Evolutionary conservation across 2,329 filamentous ascomycete genomes (phyloP).

Genomic region (Sordariomycetes sp.): DNA sequence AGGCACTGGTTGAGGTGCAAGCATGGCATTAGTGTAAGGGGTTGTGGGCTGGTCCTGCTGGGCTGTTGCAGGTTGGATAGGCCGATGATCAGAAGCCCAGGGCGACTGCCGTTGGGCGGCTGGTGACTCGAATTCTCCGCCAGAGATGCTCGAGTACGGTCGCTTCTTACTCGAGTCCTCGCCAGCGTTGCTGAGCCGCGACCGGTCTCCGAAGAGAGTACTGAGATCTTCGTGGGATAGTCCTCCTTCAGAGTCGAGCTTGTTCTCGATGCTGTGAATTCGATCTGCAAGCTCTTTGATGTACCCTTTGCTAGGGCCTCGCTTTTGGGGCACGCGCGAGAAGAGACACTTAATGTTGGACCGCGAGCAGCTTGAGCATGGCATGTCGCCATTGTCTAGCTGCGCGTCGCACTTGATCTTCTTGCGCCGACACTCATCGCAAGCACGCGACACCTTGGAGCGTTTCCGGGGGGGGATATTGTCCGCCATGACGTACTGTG

Average conservation of each 20-base stretch:
- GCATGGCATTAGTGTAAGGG: conserved; percentile 28
- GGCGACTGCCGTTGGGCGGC: conserved; percentile 29
- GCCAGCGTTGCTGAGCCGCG: conserved; percentile 13
- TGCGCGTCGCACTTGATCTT: conserved; percentile 84
- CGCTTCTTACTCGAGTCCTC: conserved; percentile 31
- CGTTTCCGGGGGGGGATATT: conserved; percentile 63
- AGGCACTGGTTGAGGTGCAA: conserved; percentile 35
- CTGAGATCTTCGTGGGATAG: conserved; percentile 37
- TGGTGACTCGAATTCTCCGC: conserved; percentile 29
- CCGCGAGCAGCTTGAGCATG: conserved; percentile 74
- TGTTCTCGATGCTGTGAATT: conserved; percentile 73
- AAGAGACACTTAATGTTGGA: conserved; percentile 74
- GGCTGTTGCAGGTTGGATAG: conserved; percentile 25
- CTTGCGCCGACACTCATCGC: conserved; percentile 81
- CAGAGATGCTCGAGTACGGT: conserved; percentile 38
- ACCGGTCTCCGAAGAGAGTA: conserved; percentile 24
- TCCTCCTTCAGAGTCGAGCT: conserved; percentile 48
- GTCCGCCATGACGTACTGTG: conserved; percentile 37
- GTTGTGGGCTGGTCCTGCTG: conserved; percentile 13
- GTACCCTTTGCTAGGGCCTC: conserved; percentile 87
- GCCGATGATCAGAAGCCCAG: conserved; percentile 39
- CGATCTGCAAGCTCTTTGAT: conserved; percentile 88
- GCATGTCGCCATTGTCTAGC: conserved; percentile 61
- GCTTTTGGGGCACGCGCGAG: conserved; percentile 79
- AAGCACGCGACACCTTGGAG: conserved; percentile 80